Base-by-base conservation (phyloP, 495 filamentous ascomycete genomes). In the Cairneyella variabilis region DNA sequence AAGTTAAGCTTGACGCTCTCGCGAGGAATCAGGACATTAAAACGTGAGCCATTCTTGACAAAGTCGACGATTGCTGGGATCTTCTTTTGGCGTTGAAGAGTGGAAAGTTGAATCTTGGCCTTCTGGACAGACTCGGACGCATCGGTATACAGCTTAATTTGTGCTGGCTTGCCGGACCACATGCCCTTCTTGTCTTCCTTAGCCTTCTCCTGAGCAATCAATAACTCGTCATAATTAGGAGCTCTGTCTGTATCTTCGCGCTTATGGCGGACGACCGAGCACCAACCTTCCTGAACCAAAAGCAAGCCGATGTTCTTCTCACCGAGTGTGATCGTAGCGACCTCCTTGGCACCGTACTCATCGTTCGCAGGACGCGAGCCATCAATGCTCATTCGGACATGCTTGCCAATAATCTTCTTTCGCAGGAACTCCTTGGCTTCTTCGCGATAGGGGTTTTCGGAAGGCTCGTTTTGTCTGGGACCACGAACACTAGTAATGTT, bases 51-150 rank as follows among this genome's bases (percentile, higher is more conserved):
- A 12, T 89, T 90, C 71, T 96, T 96, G 74, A 96, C 93, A 64
- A 90, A 99, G 66, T 99, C 95, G 39, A 99, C 92, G 57, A 99
- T 71, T 7, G 87, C 95, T 3, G 95, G 90, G n/a, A 97, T 85
- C 58, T 86, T 90, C 71, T 88, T 90, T 69, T 95, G 91, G 16
- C 92, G 83, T 51, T 90, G 84, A 16, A 99, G 79, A 27, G 88
- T 81, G 3, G 90, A 87, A 20, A 95, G 75, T 64, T 93, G 89
- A 37, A 93, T 83, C 78, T 96, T 97, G 44, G 95, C 95, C 69
- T 96, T 97, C 66, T 96, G 91, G 0, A 91, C 73, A 37, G 73
- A 90, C 71, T 97, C 95, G 2, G 90, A 96, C 69, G 90, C 90
- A 68, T 97, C 95, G 32, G 84, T 79, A 62, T 88, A 90, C 64